A percentile compares a stretch with the other conserved stretches of the same genome.
These are phyloP conservation scores for Saturnispora gosingensis DNA, from an alignment of 805 yeast genomes.

Conservation along the genomic window DNA sequence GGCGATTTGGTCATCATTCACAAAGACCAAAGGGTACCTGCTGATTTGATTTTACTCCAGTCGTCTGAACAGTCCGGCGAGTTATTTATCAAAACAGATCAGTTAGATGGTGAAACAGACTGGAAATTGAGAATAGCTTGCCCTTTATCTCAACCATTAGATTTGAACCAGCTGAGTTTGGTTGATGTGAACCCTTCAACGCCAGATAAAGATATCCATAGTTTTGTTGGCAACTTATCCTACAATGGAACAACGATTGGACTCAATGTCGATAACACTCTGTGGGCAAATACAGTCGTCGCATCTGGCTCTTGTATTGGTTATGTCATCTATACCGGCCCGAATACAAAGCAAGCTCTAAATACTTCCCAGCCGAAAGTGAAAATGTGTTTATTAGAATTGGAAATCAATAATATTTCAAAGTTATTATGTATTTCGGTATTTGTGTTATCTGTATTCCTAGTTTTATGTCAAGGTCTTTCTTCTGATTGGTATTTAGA, in stretches of 20 bases:
- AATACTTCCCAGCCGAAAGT: conserved; percentile 84
- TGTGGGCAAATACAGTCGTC: conserved; percentile 97
- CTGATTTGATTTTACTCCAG: conserved; percentile 80
- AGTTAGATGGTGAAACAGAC: conserved; percentile 97
- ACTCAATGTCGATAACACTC: conserved; percentile 76
- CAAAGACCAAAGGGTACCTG: conserved; percentile 85
- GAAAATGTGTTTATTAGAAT: conserved; percentile 80
- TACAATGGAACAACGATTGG: conserved; percentile 52
- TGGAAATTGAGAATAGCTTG: conserved; percentile 89
- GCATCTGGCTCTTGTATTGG: conserved; percentile 93
- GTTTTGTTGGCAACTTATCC: conserved; percentile 66
- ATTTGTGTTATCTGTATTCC: conserved; percentile 59
- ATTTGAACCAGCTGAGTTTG: conserved; percentile 40
- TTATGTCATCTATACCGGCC: conserved; percentile 81
- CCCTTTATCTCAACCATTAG: conserved; percentile 55
- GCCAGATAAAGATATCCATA: conserved; percentile 79
- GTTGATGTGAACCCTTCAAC: conserved; percentile 59
- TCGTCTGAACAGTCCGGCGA: conserved; percentile 80
- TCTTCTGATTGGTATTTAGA: conserved; percentile 76
- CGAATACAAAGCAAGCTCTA: conserved; percentile 89
- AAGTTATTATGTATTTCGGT: conserved; percentile 85
- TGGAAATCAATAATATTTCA: conserved; percentile 82
- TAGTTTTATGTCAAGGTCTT: conserved; percentile 78
- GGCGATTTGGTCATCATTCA: conserved; percentile 78
- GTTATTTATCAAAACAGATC: conserved; percentile 92